phyloP scores from a whole-genome alignment of 2,329 filamentous ascomycete species.

The Tympanopsis confertula region DNA sequence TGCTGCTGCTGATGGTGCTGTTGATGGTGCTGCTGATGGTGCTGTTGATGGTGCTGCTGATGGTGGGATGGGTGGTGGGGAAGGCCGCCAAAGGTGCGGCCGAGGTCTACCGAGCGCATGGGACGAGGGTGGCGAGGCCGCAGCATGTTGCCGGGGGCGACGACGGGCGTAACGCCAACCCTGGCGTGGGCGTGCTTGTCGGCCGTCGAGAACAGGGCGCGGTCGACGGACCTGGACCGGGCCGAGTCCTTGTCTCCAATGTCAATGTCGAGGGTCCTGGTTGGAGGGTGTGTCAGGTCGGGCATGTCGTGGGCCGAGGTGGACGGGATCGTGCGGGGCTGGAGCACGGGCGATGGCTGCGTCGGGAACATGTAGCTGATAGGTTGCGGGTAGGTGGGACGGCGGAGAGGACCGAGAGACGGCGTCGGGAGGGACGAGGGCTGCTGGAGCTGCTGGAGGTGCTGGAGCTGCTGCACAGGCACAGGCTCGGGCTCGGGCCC shows the following conservation, averaged over 20 bases:
- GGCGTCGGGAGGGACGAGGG: no score
- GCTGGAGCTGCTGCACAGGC: not conserved
- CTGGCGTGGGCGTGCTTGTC: slow-evolving; percentile 56
- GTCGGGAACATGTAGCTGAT: not conserved
- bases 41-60: not conserved
- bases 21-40: not conserved
- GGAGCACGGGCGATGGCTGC: slow-evolving; percentile 31
- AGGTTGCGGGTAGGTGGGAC: not conserved
- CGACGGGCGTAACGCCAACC: slow-evolving; percentile 49
- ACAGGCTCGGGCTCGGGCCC: not conserved
- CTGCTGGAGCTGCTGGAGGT: no score
- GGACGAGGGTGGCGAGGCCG: slow-evolving; percentile 33
- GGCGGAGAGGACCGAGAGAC: not conserved
- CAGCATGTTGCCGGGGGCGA: slow-evolving; percentile 48
- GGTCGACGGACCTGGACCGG: slow-evolving; percentile 53
- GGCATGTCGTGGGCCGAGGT: not conserved
- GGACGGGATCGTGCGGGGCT: slow-evolving; percentile 9
- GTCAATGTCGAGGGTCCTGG: not conserved
- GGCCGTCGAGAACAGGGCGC: slow-evolving; percentile 40
- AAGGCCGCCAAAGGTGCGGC: slow-evolving; percentile 2
- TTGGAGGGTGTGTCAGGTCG: no score
- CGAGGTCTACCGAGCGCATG: slow-evolving; percentile 29
- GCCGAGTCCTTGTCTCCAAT: slow-evolving; percentile 24
- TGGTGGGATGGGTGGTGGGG: not conserved
- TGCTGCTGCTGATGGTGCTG: not conserved